Evolutionary conservation across 208 protist genomes (phyloP), one percentile per base, ranked within the genome.

Genomic region (Leishmania amazonensis): DNA sequence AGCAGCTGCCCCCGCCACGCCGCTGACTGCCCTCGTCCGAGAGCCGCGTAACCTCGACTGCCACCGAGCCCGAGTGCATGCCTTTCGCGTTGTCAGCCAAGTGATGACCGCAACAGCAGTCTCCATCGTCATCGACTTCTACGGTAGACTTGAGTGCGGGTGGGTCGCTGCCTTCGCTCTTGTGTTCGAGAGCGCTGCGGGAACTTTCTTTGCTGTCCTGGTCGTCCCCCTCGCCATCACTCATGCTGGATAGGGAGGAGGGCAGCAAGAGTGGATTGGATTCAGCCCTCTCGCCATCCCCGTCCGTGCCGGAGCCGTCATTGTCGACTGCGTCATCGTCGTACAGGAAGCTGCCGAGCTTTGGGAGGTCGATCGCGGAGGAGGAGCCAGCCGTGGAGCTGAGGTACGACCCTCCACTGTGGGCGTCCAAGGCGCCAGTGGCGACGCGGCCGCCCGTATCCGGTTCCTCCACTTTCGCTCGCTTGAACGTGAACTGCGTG

Each of bases 401-500:
- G 21, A 42, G 40, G 40, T 73, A 15, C 40, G 9, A 49, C 40
- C 6, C 67, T 11, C 42, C 28, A 11, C 67, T 38, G 13, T 49
- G 5, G 40, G 40, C 17, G 40, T 49, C 67, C 67, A 73, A 13
- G 5, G 11, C 31, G 28, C 13, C 47, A 40, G 31, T 35, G 51
- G n/a, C 3, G 31, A 57, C 51, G 51, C 51, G 40, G 31, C 67
- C 62, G 24, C 49, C 42, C 11, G 49, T 42, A 1, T 38, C 13
- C 38, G 35, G 45, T 15, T 74, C 74, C 13, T 78, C 75, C 54
- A n/a, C 21, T 40, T 53, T 78, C 7, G 75, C 13, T 19, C 80
- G 78, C 54, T 89, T 89, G 74, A 92, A 90, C 8, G 81, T 78
- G 64, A 88, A 94, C 81, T 93, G 91, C 45, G 93, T 91, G 45